Base-by-base conservation (phyloP, 2,329 filamentous ascomycete genomes). In the Metarhizium guizhouense region DNA sequence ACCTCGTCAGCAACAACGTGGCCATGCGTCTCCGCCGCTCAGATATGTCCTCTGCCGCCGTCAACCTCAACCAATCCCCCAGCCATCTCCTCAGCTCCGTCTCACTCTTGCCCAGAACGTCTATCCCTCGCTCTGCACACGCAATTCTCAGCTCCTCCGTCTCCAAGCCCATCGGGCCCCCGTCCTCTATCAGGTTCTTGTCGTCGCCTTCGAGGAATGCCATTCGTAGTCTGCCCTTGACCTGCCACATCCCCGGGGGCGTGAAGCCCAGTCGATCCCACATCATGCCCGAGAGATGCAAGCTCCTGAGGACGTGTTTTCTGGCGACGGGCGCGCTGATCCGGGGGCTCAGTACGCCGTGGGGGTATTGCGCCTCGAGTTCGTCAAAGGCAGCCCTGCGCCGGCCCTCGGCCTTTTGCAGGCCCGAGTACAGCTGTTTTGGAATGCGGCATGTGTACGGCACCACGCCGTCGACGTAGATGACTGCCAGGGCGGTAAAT, bases 371-470 rank as follows among this genome's bases (percentile, higher is more conserved):
- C 47, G 60, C 63, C 54, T 70, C 65, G 32, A 77, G 60, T 18
- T 72, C 69, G 48, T 75, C 70, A 64, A 84, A 83, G 8, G 77
- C 78, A 1, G 66, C 66, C 36, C 60, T 65, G 10, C 85, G 74
- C 10, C 82, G 71, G 51, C 73, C 69, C 65, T 88, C 81, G 1
- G 76, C 71, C 60, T 78, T 76, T 53, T 81, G 72, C 57, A 83
- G 71, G 43, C 83, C 78, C 40, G 76, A 71, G 8, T 77, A 73
- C 6, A 89, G 74, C 72, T 96, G 93, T 43, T 74, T 75, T 0
- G 93, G 93, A 57, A 96, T 87, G 11, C 90, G 82, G 69, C 93
- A 96, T 0, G 90, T 87, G 62, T 83, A 83, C 0, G 93, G 93
- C 30, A 95, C 87, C 25, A 90, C 75, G 42, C 74, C 74, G 20